Base-by-base conservation (phyloP, 176 grass and related monocot genomes). In the Otatea glauca region DNA sequence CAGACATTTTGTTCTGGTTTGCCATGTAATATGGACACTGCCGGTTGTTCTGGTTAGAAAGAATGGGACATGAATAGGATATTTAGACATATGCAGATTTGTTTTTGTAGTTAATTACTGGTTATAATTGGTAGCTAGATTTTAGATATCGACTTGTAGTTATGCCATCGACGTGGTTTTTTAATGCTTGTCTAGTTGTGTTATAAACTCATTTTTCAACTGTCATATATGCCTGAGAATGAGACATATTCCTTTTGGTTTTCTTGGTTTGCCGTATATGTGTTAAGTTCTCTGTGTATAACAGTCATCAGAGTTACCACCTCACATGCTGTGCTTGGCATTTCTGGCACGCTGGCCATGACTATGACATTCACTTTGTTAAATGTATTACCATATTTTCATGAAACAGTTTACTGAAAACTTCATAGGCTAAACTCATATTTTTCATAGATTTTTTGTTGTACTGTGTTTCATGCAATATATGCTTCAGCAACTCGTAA, bases 401-500 rank as follows among this genome's bases (percentile, higher is more conserved):
- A 86, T 35, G 6, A 8, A 77, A 39, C 56, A 37, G 4, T 35
- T 64, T 12, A 41, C 16, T 14, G 15, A 32, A 35, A 70, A 51
- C 17, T 48, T 58, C 12, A 24, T 65, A 66, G 7, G 23, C 9
- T 51, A 65, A 66, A 73, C 15, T 53, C 63, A 20, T 61, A 9
- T 72, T 55, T 44, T 84, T 69, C 4, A 1, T 15, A 60, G 6
- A 16, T 44, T 63, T 55, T 11, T 39, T 7, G 16, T 21, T 14
- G 23, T 47, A 12, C 70, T 65, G 47, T 65, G 47, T 70, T 85
- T 78, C 17, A 15, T 9, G 29, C 9, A 12, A 16, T 34, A 16
- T 80, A 13, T 86, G 35, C 79, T 80, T 89, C 25, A 65, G 42
- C 61, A 80, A 84, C 3, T 55, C 25, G 81, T 43, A 21, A 34